phyloP scores from a whole-genome alignment of 2,329 filamentous ascomycete genomes.

The Sporothrix curviconia region DNA sequence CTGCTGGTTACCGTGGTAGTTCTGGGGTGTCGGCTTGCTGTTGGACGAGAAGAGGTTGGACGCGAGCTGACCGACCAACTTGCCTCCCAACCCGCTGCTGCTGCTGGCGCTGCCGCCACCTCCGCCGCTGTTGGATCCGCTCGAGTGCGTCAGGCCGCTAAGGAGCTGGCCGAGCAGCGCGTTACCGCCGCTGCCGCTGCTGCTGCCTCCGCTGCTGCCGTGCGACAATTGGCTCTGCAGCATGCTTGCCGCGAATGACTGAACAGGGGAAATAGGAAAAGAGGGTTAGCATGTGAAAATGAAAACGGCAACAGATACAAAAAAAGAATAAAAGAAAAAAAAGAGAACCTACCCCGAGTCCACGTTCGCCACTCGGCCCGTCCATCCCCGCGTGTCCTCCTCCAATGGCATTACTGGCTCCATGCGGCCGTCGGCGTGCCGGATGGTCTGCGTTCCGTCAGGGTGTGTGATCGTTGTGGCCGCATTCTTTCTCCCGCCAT shows the following conservation, averaged over 20 bases:
- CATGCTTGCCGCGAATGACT: conserved; percentile 57
- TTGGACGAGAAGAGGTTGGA: conserved; percentile 48
- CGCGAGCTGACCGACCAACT: conserved; percentile 51
- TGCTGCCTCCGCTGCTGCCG: conserved; percentile 27
- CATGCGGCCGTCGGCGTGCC: conserved; percentile 53
- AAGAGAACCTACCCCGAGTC: conserved; percentile 53
- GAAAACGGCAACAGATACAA: background rate
- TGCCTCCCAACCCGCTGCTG: conserved; percentile 36
- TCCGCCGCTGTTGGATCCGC: conserved; percentile 26
- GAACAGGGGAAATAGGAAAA: conserved; percentile 19
- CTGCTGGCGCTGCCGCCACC: conserved; percentile 30
- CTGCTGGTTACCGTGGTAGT: conserved; percentile 43
- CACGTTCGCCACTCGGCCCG: conserved; percentile 42
- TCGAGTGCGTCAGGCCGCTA: conserved; percentile 32
- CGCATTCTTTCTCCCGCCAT: conserved; percentile 20
- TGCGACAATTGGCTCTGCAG: conserved; percentile 42
- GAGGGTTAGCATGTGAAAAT: background rate
- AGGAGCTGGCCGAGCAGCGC: conserved; percentile 43
- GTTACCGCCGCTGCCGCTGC: conserved; percentile 32
- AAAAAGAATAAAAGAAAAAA: background rate
- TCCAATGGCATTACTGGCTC: conserved; percentile 49
- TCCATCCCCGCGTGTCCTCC: conserved; percentile 35
- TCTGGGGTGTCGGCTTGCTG: conserved; percentile 42
- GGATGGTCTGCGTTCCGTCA: conserved; percentile 56
- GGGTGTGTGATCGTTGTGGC: conserved; percentile 53